These are phyloP conservation scores for Blastomyces parvus DNA, from an alignment of 2,329 filamentous ascomycete genomes.

Conservation along the genomic window DNA sequence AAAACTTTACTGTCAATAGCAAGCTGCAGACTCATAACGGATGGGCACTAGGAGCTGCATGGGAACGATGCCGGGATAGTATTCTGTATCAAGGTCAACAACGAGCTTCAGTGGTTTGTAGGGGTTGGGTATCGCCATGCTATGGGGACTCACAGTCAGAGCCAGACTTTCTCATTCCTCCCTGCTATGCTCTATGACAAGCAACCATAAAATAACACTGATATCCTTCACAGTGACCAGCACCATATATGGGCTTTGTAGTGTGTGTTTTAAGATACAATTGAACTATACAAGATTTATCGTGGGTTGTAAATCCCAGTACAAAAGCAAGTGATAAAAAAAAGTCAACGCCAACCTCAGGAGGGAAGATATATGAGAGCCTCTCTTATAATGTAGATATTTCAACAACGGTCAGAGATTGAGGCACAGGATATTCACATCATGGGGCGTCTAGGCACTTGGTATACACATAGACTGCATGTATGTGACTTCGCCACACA, in stretches of 20 bases:
- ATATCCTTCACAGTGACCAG: neutral
- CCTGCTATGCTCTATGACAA: neutral
- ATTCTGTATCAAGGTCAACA: neutral
- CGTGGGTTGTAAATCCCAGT: neutral
- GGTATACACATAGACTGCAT: conserved; percentile 8
- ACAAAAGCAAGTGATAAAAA: neutral
- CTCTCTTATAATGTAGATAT: neutral
- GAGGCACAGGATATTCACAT: neutral
- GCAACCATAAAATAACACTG: neutral
- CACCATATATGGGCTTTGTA: neutral
- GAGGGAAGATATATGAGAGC: conserved; percentile 3
- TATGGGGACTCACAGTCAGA: conserved; percentile 1
- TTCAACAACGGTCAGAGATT: neutral
- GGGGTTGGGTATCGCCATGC: neutral
- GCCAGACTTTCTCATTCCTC: neutral
- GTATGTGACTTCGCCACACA: conserved; percentile 15
- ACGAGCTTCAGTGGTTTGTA: neutral
- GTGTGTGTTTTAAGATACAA: neutral
- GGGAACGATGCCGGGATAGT: neutral
- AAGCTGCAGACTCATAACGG: conserved; percentile 27
- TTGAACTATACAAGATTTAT: neutral
- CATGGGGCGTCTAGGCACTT: neutral
- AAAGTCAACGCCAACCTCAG: neutral
- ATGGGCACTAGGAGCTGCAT: conserved; percentile 5
- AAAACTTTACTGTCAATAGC: conserved; percentile 19